These are phyloP conservation scores for Amylostereum areolatum DNA, from an alignment of 1,284 basidiomycete species.

Conservation along the genomic window DNA sequence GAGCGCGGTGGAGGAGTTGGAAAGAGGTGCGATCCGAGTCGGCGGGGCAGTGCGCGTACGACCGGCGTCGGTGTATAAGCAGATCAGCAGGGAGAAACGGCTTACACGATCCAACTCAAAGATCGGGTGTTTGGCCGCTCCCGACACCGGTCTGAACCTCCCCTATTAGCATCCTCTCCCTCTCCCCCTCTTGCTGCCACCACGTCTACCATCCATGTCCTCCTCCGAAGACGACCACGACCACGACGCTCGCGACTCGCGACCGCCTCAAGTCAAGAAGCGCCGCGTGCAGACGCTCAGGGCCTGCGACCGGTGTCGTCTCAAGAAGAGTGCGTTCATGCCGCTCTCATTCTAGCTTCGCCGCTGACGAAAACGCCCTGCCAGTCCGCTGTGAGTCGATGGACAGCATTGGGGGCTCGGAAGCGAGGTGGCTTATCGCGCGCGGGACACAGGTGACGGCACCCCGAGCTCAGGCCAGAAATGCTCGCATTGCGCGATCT, in stretches of 20 bases:
- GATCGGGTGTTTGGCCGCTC: too few relatives aligned
- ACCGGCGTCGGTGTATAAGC: too few relatives aligned
- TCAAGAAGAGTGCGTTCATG: neutral
- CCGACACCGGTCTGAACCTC: too few relatives aligned
- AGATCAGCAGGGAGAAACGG: too few relatives aligned
- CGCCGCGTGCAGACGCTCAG: neutral
- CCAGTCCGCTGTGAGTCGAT: neutral
- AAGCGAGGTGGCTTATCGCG: neutral
- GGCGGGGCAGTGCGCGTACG: too few relatives aligned
- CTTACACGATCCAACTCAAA: too few relatives aligned
- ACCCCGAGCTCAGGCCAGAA: neutral
- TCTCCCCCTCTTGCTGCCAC: too few relatives aligned
- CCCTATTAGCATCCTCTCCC: too few relatives aligned
- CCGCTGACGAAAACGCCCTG: neutral
- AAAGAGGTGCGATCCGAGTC: too few relatives aligned
- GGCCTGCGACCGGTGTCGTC: neutral
- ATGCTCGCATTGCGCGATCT: neutral
- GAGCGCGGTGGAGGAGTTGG: too few relatives aligned
- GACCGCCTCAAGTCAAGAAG: neutral
- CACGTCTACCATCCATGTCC: constrained; percentile 10
- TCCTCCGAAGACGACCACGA: neutral
- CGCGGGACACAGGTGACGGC: neutral
- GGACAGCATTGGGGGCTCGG: neutral
- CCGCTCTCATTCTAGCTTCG: neutral
- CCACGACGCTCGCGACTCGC: neutral